phyloP scores from a whole-genome alignment of 2,329 filamentous ascomycete genomes.

The Apiospora malaysiana region DNA sequence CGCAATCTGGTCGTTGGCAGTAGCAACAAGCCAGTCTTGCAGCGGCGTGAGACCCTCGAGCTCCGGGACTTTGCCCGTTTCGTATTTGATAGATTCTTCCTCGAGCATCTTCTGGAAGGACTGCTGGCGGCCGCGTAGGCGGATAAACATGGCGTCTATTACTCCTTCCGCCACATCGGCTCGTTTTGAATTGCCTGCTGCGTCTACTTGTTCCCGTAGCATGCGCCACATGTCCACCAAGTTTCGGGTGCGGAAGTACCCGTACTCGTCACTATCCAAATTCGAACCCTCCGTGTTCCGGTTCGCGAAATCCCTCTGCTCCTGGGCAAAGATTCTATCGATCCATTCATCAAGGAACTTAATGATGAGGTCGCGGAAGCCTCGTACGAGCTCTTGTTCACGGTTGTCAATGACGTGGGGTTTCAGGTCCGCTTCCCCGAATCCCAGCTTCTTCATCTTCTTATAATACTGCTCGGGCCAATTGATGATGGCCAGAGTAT shows the following conservation, averaged over 20 bases:
- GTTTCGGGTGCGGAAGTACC: conserved; percentile 90
- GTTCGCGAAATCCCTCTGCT: conserved; percentile 80
- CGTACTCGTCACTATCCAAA: conserved; percentile 85
- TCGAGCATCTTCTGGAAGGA: conserved; percentile 89
- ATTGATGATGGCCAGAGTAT: conserved; percentile 89
- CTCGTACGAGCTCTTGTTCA: conserved; percentile 86
- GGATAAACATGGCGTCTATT: conserved; percentile 92
- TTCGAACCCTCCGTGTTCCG: conserved; percentile 76
- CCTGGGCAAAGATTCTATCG: conserved; percentile 84
- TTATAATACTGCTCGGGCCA: conserved; percentile 96
- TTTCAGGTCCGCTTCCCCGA: conserved; percentile 74
- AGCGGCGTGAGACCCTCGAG: conserved; percentile 76
- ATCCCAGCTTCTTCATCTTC: conserved; percentile 91
- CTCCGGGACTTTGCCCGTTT: conserved; percentile 58
- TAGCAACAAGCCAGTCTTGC: conserved; percentile 95
- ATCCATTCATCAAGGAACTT: conserved; percentile 98
- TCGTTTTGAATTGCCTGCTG: conserved; percentile 83
- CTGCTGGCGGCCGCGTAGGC: conserved; percentile 81
- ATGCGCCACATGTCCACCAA: conserved; percentile 96
- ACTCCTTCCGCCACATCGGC: conserved; percentile 93
- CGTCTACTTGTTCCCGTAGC: conserved; percentile 89
- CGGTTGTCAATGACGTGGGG: conserved; percentile 91
- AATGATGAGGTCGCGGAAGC: conserved; percentile 95
- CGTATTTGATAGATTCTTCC: conserved; percentile 80
- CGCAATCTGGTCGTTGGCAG: conserved; percentile 97